Evolutionary conservation across 164 flowering plant genomes (phyloP), one percentile per base, ranked within the genome.

Genomic region (Aristolochia californica): DNA sequence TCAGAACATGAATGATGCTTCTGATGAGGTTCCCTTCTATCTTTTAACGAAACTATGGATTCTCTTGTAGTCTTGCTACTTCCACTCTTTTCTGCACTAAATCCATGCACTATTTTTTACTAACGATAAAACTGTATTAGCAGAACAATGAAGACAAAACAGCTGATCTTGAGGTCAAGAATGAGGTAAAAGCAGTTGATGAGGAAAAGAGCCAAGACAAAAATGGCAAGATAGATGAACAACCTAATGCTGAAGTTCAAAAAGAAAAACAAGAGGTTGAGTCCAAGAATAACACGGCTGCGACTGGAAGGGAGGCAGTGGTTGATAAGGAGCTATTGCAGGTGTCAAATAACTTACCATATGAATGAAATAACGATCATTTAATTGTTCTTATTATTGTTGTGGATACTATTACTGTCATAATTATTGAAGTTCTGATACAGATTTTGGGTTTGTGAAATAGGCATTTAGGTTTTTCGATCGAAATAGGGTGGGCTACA

Each of bases 381-480:
- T 48, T 13, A 23, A 52, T 13, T 38, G 16, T 18, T 8, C 40
- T 21, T 8, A 56, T 24, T 10, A 5, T 18, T n/a, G 14, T 2
- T 56, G 24, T 56, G 21, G 13, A 12, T 55, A 27, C 43, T 1
- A 40, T 18, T 9, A n/a, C 5, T 13, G 4, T 18, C 1, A 56
- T 40, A 16, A 2, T 14, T 27, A 7, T 34, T 7, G 10, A 34
- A 34, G 10, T 26, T 54, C 57, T 10, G 12, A 27, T 11, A 15
- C 5, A 0, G 34, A 22, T 62, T 60, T 14, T 59, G 24, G 48
- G 5, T 27, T 18, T 51, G 25, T 74, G 58, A 12, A 26, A 43
- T 84, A 93, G 99, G 99, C 97, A 67, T 93, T 93, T 73, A 78
- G 87, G 69, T 93, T 89, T 56, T 93, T 93, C 63, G 99, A 93